Base-by-base conservation (phyloP, 306 rosid species). In the Geum urbanum region DNA sequence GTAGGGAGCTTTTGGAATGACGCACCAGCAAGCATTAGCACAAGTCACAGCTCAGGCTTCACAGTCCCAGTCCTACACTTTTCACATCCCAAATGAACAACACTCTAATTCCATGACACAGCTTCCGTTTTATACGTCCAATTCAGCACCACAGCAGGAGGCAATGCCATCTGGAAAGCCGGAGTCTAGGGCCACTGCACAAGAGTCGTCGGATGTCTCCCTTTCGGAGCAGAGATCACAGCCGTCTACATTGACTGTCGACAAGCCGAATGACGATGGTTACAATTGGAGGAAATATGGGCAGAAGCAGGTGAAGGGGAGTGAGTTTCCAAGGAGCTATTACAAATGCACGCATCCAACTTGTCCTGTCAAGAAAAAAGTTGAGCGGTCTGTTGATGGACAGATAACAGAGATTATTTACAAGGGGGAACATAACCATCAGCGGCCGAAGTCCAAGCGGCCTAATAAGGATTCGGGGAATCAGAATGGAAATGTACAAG, bases 211-310 rank as follows among this genome's bases (percentile, higher is more conserved):
- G 0, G 85, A 81, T 55, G 41, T 78, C 57, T 72, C 91, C 61
- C 86, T 60, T 76, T 52, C 76, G 4, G 88, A 81, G 51, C 89
- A 72, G 68, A 86, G 77, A 70, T 43, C 67, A 20, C 90, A 76
- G 5, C 58, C 84, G 16, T 80, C 90, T 64, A 71, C 74, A 0
- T 48, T 79, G 63, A 63, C 77, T 68, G 85, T 80, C 9, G 92
- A 86, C 61, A 88, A 83, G 79, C 97, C 95, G 53, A 83, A 84
- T 39, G 81, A 81, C 4, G 97, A 91, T 49, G 96, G 92, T 35
- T 88, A 73, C 83, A 88, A 87, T 67, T 91, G 97, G 97, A 79
- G 96, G 59, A 88, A 91, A 72, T 88, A 88, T 51, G 96, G 97
- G 14, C 97, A 88, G 84, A 91, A 88, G 85, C 91, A 86, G 27